Percentiles rank a stretch among this genome's conserved stretches.
Evolutionary conservation across 164 flowering plant species (phyloP).

Genomic region (Berberis vulgaris): DNA sequence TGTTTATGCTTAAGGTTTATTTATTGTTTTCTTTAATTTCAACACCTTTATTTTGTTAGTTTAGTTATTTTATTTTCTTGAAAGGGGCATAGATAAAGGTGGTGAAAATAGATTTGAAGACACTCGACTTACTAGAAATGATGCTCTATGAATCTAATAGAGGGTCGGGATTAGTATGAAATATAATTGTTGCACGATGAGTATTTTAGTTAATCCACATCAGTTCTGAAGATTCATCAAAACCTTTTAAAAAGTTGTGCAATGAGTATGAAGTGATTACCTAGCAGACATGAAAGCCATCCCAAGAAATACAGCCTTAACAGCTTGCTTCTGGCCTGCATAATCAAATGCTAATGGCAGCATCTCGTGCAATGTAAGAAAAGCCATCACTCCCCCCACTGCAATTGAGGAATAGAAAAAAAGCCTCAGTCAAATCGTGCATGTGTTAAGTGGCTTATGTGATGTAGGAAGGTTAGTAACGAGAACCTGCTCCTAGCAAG

Average conservation of each 20-base stretch:
- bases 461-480: neutral
- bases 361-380: conserved; percentile 96
- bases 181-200: neutral
- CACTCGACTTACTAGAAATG: neutral
- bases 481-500: conserved; percentile 76
- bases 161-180: neutral
- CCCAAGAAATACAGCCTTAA: conserved; percentile 88
- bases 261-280: conserved; percentile 25
- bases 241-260: neutral
- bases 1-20: too few species aligned
- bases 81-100: too few species aligned
- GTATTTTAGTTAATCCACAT: neutral
- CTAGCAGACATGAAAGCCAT: conserved; percentile 99
- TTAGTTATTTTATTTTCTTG: too few species aligned
- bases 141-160: neutral
- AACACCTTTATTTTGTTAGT: too few species aligned
- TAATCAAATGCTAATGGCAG: conserved; percentile 93
- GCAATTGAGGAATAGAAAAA: conserved; percentile 7
- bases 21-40: too few species aligned
- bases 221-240: neutral
- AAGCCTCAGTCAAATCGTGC: neutral
- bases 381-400: conserved; percentile 99
- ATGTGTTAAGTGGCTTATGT: neutral
- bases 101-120: neutral
- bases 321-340: conserved; percentile 93